Conservation (phyloP, 768 basidiomycete genomes). For the Hydnum rufescens region DNA sequence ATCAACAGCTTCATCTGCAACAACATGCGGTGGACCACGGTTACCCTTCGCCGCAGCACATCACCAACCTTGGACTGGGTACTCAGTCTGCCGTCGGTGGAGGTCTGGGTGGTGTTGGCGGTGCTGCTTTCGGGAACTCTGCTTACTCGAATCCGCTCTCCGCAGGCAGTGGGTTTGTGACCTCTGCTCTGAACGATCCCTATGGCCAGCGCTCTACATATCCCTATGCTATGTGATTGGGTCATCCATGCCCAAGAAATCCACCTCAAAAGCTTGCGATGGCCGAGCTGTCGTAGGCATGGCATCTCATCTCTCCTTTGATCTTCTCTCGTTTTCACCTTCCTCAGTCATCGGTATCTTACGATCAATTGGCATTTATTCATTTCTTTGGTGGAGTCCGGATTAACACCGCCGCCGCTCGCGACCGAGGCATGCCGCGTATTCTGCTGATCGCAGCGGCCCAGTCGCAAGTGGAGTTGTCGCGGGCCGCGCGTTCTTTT, state of each 20-base stretch:
- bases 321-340: background rate
- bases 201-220: background rate
- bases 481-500: background rate
- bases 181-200: background rate
- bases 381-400: background rate
- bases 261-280: background rate
- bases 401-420: background rate
- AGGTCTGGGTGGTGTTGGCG: background rate
- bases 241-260: no score
- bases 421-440: no score
- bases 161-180: background rate
- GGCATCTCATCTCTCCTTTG: background rate
- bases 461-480: background rate
- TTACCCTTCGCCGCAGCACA: background rate
- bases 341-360: background rate
- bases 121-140: background rate
- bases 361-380: background rate
- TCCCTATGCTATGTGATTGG: background rate
- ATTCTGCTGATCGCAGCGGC: no score
- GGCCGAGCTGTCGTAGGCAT: background rate
- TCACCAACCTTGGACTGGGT: background rate
- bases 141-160: background rate
- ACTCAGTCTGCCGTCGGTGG: background rate
- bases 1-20: background rate
- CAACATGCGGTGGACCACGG: background rate